Base-by-base conservation (phyloP, 805 yeast genomes). In the Ogataea naganishii region DNA sequence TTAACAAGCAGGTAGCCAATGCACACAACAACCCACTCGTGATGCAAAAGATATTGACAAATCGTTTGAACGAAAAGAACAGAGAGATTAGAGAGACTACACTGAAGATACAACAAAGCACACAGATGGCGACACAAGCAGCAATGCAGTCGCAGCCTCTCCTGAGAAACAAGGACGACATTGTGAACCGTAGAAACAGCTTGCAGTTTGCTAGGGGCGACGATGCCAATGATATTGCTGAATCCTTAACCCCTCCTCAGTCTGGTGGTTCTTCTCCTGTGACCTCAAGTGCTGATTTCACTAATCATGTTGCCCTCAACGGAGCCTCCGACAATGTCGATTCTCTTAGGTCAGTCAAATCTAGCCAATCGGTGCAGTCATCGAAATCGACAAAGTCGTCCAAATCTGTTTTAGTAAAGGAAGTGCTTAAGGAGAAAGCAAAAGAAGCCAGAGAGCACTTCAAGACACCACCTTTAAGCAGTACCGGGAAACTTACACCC, bases 21-120 rank as follows among this genome's bases (percentile, higher is more conserved):
- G 55, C 59, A 4, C 50, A 51, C 23, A 45, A 37, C 21, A 56
- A 49, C 32, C 58, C 51, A 7, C 50, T 47, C 12, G 35, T 51
- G 24, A 49, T 56, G 57, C 52, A 46, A 35, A 56, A 53, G 32
- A 56, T 54, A 3, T 38, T 56, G 3, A 42, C 49, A 3, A 51
- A 56, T 29, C 41, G 55, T 27, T 37, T 55, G 11, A 43, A 47
- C 9, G 55, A 47, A 27, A 54, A 54, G 27, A 50, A 46, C 29
- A 41, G 39, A 20, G 49, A 46, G 20, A 36, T 51, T 4, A 47
- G 42, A 20, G 43, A 41, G n/a, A 41, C 40, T 17, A 33, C 45
- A n/a, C 28, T 37, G 3, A 40, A 39, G 14, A 31, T 37, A 1
- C 41, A 35, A 17, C 33, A 35, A 4, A 29, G 37, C 14, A 20